Evolutionary conservation across 139 green algal species (phyloP).

Genomic region (Axilococcus clingmanii): DNA sequence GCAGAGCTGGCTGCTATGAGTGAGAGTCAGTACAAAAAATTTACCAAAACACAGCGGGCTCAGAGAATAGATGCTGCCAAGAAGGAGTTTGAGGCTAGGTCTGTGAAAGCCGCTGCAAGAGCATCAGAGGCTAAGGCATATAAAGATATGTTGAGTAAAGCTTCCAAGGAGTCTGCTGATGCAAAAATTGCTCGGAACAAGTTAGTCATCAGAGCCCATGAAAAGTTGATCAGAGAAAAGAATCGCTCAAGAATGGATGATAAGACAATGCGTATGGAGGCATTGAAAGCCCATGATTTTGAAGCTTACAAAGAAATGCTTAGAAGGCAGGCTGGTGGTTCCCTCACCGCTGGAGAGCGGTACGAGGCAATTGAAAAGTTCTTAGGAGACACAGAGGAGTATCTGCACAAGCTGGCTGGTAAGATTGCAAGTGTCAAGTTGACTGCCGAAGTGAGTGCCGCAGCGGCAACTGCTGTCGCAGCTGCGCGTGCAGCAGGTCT

Average conservation of each 20-base stretch:
- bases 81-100: conserved; percentile 31
- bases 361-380: conserved; percentile 73
- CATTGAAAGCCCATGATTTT: conserved; percentile 87
- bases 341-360: conserved; percentile 17
- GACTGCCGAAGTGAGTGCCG: conserved; percentile 50
- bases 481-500: conserved; percentile 45
- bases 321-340: conserved; percentile 6
- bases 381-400: conserved; percentile 81
- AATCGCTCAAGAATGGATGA: conserved; percentile 39
- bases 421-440: conserved; percentile 73
- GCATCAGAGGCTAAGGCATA: conserved; percentile 23
- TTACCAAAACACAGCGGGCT: conserved; percentile 35
- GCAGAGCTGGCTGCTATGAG: conserved; percentile 53
- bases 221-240: conserved; percentile 34
- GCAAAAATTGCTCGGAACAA: conserved; percentile 27
- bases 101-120: conserved; percentile 26
- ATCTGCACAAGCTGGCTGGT: conserved; percentile 80
- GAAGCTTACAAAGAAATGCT: conserved; percentile 92
- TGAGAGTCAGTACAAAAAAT: conserved; percentile 67
- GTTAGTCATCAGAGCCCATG: conserved; percentile 39
- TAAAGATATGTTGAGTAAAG: conserved; percentile 8
- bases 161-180: conserved; percentile 13
- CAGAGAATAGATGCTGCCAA: conserved; percentile 29
- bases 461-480: conserved; percentile 29
- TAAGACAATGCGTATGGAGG: conserved; percentile 43